phyloP scores from a whole-genome alignment of 1,284 basidiomycete species.

The Leucoagaricus sp. region DNA sequence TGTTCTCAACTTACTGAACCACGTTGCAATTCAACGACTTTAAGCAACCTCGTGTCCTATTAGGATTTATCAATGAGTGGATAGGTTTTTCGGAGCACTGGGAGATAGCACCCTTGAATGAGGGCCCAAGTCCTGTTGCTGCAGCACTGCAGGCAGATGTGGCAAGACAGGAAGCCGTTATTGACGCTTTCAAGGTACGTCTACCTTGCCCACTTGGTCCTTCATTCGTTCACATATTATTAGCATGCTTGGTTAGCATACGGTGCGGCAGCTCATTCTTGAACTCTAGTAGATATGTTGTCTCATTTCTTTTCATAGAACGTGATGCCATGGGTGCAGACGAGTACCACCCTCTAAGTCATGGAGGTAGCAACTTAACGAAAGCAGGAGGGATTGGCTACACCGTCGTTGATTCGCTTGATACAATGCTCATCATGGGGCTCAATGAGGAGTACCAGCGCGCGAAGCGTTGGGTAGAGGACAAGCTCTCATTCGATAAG shows the following conservation, averaged over 20 bases:
- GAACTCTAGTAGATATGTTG: not conserved
- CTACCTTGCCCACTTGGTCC: not conserved
- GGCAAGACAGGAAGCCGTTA: conserved; percentile 65
- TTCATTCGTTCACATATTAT: conserved; percentile 8
- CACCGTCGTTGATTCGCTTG: conserved; percentile 81
- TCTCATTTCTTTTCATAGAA: conserved; percentile 44
- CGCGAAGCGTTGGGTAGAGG: conserved; percentile 79
- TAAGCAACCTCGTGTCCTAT: conserved; percentile 23
- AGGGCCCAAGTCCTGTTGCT: conserved; percentile 15
- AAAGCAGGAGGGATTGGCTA: conserved; percentile 81
- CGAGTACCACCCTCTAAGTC: conserved; percentile 84
- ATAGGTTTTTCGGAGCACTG: conserved; percentile 40
- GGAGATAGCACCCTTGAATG: conserved; percentile 24
- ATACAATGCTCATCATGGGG: conserved; percentile 88
- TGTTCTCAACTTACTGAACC: not conserved
- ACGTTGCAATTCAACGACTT: not conserved
- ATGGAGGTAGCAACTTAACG: conserved; percentile 76
- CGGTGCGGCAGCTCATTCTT: conserved; percentile 43
- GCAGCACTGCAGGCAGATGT: conserved; percentile 54
- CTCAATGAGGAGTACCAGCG: conserved; percentile 77
- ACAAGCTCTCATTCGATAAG: conserved; percentile 74
- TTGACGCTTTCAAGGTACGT: conserved; percentile 77
- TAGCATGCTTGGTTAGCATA: conserved; percentile 84
- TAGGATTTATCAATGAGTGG: conserved; percentile 25
- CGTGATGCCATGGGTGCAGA: conserved; percentile 87